A percentile compares a stretch with the other conserved stretches of the same genome.
phyloP scores from a whole-genome alignment of 2,329 filamentous ascomycete species.

The Rutstroemia sp. region DNA sequence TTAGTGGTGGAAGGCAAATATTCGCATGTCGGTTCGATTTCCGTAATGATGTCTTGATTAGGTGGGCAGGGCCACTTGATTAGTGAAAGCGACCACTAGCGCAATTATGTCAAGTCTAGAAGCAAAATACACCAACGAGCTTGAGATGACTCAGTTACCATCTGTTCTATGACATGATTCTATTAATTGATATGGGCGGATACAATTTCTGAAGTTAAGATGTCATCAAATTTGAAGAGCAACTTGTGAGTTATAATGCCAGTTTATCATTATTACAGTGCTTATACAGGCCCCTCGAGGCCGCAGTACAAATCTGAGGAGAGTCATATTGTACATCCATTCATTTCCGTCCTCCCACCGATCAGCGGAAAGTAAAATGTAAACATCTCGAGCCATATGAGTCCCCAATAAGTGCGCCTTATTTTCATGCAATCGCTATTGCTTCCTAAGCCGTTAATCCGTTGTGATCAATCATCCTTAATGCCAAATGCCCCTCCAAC shows the following conservation, averaged over 20 bases:
- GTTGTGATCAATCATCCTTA: background rate
- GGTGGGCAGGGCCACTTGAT: background rate
- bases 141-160: too few relatives aligned
- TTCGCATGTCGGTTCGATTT: background rate
- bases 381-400: background rate
- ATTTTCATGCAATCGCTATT: background rate
- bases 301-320: background rate
- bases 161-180: too few relatives aligned
- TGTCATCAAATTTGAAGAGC: background rate
- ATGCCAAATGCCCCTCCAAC: background rate
- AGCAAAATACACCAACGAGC: background rate
- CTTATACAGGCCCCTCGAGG: background rate
- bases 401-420: background rate
- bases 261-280: constrained; percentile 1
- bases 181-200: too few relatives aligned
- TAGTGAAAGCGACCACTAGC: constrained; percentile 6
- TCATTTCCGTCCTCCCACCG: too few relatives aligned
- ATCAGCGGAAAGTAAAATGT: background rate
- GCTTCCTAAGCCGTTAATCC: background rate
- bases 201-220: too few relatives aligned
- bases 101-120: background rate
- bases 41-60: constrained; percentile 1
- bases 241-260: background rate
- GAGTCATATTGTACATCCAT: constrained; percentile 1
- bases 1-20: constrained; percentile 9